Percentiles rank a stretch among this genome's conserved stretches.
These are phyloP conservation scores for Tetrapisispora taiwanensis DNA, from an alignment of 805 yeast species.

Conservation along the genomic window DNA sequence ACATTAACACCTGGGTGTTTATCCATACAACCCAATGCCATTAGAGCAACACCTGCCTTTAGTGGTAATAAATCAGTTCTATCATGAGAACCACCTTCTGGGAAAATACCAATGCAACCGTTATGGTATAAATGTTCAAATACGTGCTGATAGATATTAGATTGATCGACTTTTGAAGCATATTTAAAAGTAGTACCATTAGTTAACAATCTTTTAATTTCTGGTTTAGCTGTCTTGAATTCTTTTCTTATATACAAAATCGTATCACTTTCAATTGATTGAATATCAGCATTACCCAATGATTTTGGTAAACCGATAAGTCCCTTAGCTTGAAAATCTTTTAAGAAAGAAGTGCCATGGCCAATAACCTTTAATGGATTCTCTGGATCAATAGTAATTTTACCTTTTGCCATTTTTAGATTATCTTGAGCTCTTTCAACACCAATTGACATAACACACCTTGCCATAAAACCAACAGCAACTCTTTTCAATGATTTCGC, in stretches of 20 bases:
- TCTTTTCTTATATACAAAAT: slow-evolving; percentile 61
- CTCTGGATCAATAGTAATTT: slow-evolving; percentile 43
- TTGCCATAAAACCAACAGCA: slow-evolving; percentile 67
- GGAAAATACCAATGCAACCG: slow-evolving; percentile 82
- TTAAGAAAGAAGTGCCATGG: slow-evolving; percentile 52
- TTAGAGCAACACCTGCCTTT: slow-evolving; percentile 94
- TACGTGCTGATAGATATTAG: slow-evolving; percentile 71
- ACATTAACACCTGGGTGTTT: slow-evolving; percentile 66
- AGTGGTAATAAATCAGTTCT: slow-evolving; percentile 81
- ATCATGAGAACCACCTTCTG: slow-evolving; percentile 98
- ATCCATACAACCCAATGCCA: slow-evolving; percentile 93
- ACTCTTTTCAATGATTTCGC: slow-evolving; percentile 57
- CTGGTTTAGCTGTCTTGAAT: slow-evolving; percentile 44
- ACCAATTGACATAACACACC: slow-evolving; percentile 74
- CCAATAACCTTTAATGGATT: slow-evolving; percentile 47
- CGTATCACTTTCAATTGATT: slow-evolving; percentile 59
- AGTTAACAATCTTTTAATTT: slow-evolving; percentile 31
- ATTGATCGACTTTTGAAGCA: slow-evolving; percentile 82
- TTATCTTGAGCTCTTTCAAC: slow-evolving; percentile 90
- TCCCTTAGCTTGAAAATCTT: slow-evolving; percentile 52
- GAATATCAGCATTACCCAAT: slow-evolving; percentile 65
- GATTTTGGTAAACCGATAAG: slow-evolving; percentile 68
- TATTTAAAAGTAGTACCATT: slow-evolving; percentile 52
- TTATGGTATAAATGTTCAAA: slow-evolving; percentile 75
- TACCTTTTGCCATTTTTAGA: slow-evolving; percentile 57